phyloP scores from a whole-genome alignment of 495 filamentous ascomycete species.

The Aspergillus carlsbadensis region DNA sequence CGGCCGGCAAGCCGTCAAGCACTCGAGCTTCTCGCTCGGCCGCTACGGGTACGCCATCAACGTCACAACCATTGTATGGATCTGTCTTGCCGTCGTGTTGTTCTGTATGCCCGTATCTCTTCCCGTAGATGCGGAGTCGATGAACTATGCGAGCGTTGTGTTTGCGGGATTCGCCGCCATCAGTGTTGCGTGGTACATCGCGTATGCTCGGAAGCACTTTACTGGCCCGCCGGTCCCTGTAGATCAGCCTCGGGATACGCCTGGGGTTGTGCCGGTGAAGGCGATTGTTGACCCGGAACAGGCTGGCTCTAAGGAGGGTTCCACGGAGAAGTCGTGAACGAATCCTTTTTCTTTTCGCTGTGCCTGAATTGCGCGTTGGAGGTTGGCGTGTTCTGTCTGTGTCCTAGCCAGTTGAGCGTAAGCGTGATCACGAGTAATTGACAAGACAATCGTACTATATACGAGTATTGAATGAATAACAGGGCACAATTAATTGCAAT shows the following conservation, averaged over 20 bases:
- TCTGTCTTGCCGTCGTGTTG: slow-evolving; percentile 48
- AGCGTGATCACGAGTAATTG: too few species aligned
- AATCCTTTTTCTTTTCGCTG: slow-evolving; percentile 5
- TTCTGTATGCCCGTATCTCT: slow-evolving; percentile 58
- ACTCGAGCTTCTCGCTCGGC: slow-evolving; percentile 50
- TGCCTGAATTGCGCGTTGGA: too few species aligned
- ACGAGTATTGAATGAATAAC: too few species aligned
- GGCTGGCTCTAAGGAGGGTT: slow-evolving; percentile 20
- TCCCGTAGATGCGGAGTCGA: slow-evolving; percentile 42
- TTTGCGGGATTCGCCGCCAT: slow-evolving; percentile 60
- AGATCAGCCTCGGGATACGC: slow-evolving; percentile 34
- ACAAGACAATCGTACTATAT: too few species aligned
- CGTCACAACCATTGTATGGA: slow-evolving; percentile 48
- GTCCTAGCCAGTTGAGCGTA: too few species aligned
- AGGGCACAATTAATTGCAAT: too few species aligned
- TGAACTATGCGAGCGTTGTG: slow-evolving; percentile 66
- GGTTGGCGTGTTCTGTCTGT: not conserved
- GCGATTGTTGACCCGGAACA: slow-evolving; percentile 25
- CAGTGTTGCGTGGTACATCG: slow-evolving; percentile 63
- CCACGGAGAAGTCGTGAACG: slow-evolving; percentile 21
- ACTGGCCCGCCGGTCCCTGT: slow-evolving; percentile 59
- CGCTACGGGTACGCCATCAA: slow-evolving; percentile 54
- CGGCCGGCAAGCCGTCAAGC: slow-evolving; percentile 44
- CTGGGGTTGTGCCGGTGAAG: slow-evolving; percentile 38
- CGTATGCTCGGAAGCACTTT: slow-evolving; percentile 69